Evolutionary conservation across 139 green algal genomes (phyloP), one percentile per base, ranked within the genome.

Genomic region (Nannochloris sp.): DNA sequence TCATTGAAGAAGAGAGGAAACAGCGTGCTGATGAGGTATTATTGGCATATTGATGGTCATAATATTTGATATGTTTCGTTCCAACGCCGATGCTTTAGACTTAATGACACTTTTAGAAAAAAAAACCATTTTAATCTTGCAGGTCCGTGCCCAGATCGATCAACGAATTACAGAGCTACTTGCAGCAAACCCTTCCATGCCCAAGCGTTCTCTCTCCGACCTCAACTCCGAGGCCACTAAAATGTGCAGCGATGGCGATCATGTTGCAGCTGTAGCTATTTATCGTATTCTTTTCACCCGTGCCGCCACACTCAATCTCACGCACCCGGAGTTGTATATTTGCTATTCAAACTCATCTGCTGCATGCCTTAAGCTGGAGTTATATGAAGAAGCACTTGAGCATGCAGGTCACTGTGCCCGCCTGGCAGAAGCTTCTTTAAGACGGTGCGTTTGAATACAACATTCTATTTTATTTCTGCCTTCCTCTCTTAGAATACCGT

Each of bases 301-400:
- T 42, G 54, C 67, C 1, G 19, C 36, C 13, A 42, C 60, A 23
- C 38, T 67, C 9, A 80, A 86, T 62, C 46, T 90, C 1, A 81
- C 66, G 3, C 82, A 89, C 56, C 61, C 74, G 15, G 75, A 87
- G 64, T 56, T 90, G 15, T 71, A 86, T 68, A 46, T 85, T 13
- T 84, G 74, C 53, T 62, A 90, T 65, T 67, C 47, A 37, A 89
- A 89, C 61, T 65, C 68, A 3, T 44, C 84, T 3, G 64, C 61
- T 4, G 80, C 76, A 6, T 81, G 74, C 33, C 70, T 93, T 14
- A 65, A 72, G 27, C 71, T 90, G 60, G 69, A 61, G 4, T 54
- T 80, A 30, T 67, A 51, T 31, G 51, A 73, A 1, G 54, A 77
- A 32, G 78, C 70, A 3, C 53, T 82, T 15, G 15, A 47, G 8